These are phyloP conservation scores for Fusarium annulatum DNA, from an alignment of 2,329 filamentous ascomycete species.

Conservation along the genomic window DNA sequence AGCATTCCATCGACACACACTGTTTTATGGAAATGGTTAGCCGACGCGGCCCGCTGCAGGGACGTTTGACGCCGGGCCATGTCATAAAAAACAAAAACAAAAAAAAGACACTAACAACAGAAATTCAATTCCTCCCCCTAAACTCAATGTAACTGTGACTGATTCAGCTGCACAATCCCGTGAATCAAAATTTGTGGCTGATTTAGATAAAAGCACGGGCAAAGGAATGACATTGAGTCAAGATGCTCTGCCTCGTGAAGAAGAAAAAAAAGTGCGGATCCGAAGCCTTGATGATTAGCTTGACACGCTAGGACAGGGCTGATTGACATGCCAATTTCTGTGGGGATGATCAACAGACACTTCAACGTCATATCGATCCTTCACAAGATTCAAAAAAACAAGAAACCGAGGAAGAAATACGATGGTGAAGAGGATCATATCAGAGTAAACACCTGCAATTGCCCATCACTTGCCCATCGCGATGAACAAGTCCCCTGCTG, in stretches of 20 bases:
- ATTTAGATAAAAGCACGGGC: neutral
- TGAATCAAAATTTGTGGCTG: neutral
- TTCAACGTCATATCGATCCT: conserved; percentile 4
- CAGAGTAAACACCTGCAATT: neutral
- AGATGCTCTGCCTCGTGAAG: neutral
- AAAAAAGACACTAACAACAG: neutral
- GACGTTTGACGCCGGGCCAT: conserved; percentile 31
- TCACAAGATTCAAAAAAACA: neutral
- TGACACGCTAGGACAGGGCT: conserved; percentile 16
- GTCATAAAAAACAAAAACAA: neutral
- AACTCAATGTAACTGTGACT: neutral
- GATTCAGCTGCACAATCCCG: neutral
- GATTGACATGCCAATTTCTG: neutral
- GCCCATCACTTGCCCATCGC: neutral
- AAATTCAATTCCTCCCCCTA: neutral
- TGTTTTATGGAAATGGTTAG: conserved; percentile 29
- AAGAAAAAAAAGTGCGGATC: neutral
- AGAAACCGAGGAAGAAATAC: neutral
- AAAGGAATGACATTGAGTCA: conserved; percentile 6
- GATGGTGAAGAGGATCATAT: neutral
- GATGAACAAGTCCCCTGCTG: neutral
- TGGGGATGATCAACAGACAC: neutral
- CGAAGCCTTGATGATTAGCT: neutral
- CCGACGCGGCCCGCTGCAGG: conserved; percentile 41
- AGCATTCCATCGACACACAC: conserved; percentile 1